Conservation (phyloP, 1,139 yeast genomes). For the Wickerhamomyces sp. region DNA sequence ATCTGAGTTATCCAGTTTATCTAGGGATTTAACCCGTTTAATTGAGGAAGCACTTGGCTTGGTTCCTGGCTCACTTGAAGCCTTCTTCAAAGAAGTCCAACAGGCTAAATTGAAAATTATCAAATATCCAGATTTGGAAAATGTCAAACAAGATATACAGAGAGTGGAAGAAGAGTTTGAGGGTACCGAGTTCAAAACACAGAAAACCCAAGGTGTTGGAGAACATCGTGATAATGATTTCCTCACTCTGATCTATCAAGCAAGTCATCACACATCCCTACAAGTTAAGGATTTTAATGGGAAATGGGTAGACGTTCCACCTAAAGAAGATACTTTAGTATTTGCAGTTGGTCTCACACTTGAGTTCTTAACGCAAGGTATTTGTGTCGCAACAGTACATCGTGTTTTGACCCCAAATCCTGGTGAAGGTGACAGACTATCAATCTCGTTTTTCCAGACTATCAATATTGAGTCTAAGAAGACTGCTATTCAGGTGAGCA, state of each 20-base stretch:
- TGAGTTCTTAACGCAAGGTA: conserved; percentile 50
- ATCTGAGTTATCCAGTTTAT: conserved; percentile 41
- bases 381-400: conserved; percentile 66
- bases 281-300: conserved; percentile 64
- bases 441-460: conserved; percentile 53
- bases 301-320: conserved; percentile 54
- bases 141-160: conserved; percentile 7
- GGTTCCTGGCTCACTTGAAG: conserved; percentile 39
- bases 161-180: conserved; percentile 20
- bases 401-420: conserved; percentile 52
- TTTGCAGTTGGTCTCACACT: conserved; percentile 54
- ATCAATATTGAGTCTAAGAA: conserved; percentile 44
- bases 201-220: conserved; percentile 57
- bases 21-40: conserved; percentile 39
- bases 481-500: conserved; percentile 35
- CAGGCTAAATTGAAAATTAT: conserved; percentile 53
- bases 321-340: conserved; percentile 39
- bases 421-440: conserved; percentile 49
- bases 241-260: conserved; percentile 58
- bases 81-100: conserved; percentile 47
- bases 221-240: conserved; percentile 71
- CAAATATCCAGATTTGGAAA: conserved; percentile 42
- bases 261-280: conserved; percentile 46
- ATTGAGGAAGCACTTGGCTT: conserved; percentile 56
- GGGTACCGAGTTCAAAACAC: conserved; percentile 16